Evolutionary conservation across 2,329 filamentous ascomycete genomes (phyloP).

Genomic region (Dendrostoma leiphaemia): DNA sequence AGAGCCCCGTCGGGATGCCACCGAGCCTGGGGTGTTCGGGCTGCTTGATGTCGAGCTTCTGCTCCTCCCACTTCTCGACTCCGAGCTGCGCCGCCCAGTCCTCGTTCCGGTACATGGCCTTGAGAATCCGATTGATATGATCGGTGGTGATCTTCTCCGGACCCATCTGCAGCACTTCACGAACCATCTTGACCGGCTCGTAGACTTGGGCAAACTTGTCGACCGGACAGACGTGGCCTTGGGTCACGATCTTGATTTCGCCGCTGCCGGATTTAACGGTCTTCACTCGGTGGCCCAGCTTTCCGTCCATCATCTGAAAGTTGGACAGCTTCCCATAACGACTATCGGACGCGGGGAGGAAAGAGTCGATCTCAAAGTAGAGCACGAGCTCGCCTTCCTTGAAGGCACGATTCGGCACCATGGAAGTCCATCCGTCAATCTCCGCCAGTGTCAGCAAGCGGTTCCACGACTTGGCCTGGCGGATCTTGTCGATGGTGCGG

Average conservation of each 20-base stretch:
- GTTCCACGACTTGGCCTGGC: not conserved
- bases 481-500: conserved; percentile 16
- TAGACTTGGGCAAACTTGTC: conserved; percentile 21
- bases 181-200: not conserved
- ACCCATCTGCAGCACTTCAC: conserved; percentile 1
- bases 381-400: conserved; percentile 20
- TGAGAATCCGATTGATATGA: not conserved
- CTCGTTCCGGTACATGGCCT: conserved; percentile 3
- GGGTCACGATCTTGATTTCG: conserved; percentile 21
- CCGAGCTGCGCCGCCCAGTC: conserved; percentile 20
- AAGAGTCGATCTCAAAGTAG: conserved; percentile 28
- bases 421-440: conserved; percentile 28
- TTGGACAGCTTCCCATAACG: not conserved
- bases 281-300: conserved; percentile 23
- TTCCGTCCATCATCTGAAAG: conserved; percentile 15
- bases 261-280: conserved; percentile 13
- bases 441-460: conserved; percentile 6
- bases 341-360: conserved; percentile 23
- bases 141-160: conserved; percentile 1
- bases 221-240: conserved; percentile 20
- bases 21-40: conserved; percentile 6
- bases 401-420: conserved; percentile 20
- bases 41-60: not conserved
- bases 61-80: conserved; percentile 24
- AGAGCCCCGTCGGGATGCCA: conserved; percentile 19